phyloP scores from a whole-genome alignment of 106 monocot species.

The Vanilla planifolia region DNA sequence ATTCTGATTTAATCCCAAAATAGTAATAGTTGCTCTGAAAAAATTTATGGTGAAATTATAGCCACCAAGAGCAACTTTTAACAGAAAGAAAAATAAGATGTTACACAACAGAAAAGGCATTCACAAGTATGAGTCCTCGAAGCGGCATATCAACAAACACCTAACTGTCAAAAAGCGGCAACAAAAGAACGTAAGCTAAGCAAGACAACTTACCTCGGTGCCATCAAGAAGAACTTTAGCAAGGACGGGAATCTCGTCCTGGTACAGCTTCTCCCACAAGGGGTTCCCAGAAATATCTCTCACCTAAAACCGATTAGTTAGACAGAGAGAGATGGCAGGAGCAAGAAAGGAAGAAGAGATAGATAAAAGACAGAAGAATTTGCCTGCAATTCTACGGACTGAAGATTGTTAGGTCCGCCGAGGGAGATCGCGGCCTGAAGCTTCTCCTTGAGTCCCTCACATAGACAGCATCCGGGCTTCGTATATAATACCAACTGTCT shows the following conservation, averaged over 20 bases:
- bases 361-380: no score
- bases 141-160: constrained; percentile 11
- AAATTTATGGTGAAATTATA: no score
- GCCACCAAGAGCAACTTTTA: no score
- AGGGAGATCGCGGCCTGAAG: constrained; percentile 72
- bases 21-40: no score
- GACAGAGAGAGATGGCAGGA: background rate
- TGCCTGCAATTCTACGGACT: constrained; percentile 58
- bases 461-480: constrained; percentile 93
- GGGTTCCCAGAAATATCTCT: constrained; percentile 68
- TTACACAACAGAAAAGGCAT: background rate
- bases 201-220: constrained; percentile 43
- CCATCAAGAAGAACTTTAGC: constrained; percentile 72
- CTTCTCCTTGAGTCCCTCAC: constrained; percentile 97
- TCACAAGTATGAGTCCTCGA: background rate
- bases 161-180: background rate
- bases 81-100: no score
- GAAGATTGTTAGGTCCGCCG: constrained; percentile 44
- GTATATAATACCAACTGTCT: constrained; percentile 72
- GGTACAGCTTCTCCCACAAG: constrained; percentile 84
- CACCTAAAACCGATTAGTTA: constrained; percentile 22
- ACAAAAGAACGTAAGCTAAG: background rate
- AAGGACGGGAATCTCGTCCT: constrained; percentile 93
- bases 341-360: background rate
- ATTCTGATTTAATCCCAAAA: no score